Evolutionary conservation across 306 rosid species (phyloP).

Genomic region (Purshia tridentata): DNA sequence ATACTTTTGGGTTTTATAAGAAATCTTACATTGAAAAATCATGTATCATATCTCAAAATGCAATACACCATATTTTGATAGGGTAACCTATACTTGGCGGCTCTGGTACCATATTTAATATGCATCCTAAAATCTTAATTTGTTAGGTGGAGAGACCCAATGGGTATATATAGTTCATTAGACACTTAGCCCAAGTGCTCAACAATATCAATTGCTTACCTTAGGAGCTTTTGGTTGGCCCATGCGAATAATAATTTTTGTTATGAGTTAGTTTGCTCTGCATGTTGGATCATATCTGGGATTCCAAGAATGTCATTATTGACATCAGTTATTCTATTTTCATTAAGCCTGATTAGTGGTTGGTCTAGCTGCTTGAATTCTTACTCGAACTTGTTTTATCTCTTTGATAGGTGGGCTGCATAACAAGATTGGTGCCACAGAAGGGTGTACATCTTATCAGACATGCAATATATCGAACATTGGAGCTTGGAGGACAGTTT

Average conservation of each 20-base stretch:
- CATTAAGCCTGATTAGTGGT: conserved; percentile 2
- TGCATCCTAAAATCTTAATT: too few relatives aligned
- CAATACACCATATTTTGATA: too few relatives aligned
- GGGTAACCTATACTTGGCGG: too few relatives aligned
- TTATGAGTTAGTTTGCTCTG: background rate
- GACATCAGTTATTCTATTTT: background rate
- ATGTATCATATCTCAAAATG: background rate
- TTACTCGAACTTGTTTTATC: conserved; percentile 23
- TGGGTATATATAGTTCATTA: background rate
- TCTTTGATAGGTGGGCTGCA: conserved; percentile 74
- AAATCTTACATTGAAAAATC: background rate
- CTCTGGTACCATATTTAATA: too few relatives aligned
- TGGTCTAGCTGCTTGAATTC: conserved; percentile 23
- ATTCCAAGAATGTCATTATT: background rate
- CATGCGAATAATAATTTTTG: background rate
- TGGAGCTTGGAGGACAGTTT: conserved; percentile 94
- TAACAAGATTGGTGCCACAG: conserved; percentile 97
- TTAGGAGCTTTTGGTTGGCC: background rate
- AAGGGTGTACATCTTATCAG: conserved; percentile 96
- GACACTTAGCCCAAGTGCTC: background rate
- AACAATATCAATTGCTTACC: background rate
- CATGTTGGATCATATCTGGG: background rate
- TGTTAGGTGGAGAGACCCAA: too few relatives aligned
- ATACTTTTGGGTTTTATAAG: too few relatives aligned
- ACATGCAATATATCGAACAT: conserved; percentile 81